Evolutionary conservation across 176 grass and related monocot genomes (phyloP), one percentile per base, ranked within the genome.

Genomic region (Ensete ventricosum): DNA sequence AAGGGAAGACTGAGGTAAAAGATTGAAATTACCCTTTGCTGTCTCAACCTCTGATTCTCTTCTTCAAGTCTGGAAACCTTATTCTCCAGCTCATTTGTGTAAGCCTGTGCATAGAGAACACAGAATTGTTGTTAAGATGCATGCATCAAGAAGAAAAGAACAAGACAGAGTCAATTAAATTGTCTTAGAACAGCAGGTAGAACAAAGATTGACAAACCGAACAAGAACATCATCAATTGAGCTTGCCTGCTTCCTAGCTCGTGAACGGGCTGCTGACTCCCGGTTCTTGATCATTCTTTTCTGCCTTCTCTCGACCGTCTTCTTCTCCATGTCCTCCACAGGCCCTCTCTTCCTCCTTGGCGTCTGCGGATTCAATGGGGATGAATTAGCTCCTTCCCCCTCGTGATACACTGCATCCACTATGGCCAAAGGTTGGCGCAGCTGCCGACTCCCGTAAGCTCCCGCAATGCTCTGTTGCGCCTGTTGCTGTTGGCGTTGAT

Each of bases 221-320:
- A 14, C 8, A n/a, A 55, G 55, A 20, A 8, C 24, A 74, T 55
- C 24, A 74, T 55, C 1, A 6, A 16, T 24, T 17, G 2, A 17
- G 25, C 54, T 34, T 58, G 71, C 78, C 78, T 80, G 78, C 78
- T 72, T 80, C 69, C 78, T 52, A 60, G 78, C 78, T 59, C 78
- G 67, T 7, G 78, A 80, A 50, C 78, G 78, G 9, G 78, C 78
- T 7, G 78, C 78, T 3, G 78, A 80, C 43, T 80, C 78, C 7
- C 78, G 26, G 49, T 80, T 80, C 78, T 80, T 80, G 78, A 80
- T 80, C 78, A 80, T 80, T 55, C 78, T 73, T 69, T 80, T 80
- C 54, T 80, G 78, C 69, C 68, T 69, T 50, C 78, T 72, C 69
- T 73, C 78, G 3, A 72, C 78, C 11, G 20, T 80, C 69, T 80